Conservation (phyloP, 192 early-diverging fungal species). For the Podila horticola region DNA sequence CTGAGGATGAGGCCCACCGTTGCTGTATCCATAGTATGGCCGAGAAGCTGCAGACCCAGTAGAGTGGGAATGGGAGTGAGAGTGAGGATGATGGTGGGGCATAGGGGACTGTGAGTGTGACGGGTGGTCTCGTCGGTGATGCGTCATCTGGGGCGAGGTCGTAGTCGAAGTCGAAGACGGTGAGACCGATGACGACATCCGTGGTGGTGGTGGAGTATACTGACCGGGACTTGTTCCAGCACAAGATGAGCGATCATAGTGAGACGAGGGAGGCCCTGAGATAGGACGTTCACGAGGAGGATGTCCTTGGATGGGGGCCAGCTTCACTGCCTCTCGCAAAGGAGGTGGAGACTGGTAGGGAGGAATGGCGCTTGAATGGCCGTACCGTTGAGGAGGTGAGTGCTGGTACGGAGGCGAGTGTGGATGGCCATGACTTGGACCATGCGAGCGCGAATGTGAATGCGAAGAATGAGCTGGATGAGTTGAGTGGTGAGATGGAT, state of each 20-base stretch:
- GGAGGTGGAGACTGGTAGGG: neutral
- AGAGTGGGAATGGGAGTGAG: neutral
- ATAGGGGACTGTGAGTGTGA: neutral
- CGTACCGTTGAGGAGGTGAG: neutral
- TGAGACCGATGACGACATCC: neutral
- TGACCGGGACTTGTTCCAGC: neutral
- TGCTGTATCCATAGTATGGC: neutral
- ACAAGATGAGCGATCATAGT: neutral
- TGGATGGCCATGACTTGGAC: neutral
- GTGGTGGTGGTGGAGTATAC: neutral
- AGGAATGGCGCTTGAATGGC: neutral
- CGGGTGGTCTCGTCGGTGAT: neutral
- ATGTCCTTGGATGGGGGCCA: neutral
- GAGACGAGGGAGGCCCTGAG: neutral
- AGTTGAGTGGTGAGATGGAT: neutral
- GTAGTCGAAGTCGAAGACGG: neutral
- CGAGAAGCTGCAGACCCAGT: neutral
- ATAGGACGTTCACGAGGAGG: neutral
- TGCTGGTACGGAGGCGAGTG: neutral
- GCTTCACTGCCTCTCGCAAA: neutral
- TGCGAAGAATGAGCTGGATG: too few species aligned
- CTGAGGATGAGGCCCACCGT: slow-evolving; percentile 2
- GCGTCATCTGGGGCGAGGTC: neutral
- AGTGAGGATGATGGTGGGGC: neutral
- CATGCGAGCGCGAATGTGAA: too few species aligned